phyloP scores from a whole-genome alignment of 2,329 filamentous ascomycete species.

The Massarina eburnea region DNA sequence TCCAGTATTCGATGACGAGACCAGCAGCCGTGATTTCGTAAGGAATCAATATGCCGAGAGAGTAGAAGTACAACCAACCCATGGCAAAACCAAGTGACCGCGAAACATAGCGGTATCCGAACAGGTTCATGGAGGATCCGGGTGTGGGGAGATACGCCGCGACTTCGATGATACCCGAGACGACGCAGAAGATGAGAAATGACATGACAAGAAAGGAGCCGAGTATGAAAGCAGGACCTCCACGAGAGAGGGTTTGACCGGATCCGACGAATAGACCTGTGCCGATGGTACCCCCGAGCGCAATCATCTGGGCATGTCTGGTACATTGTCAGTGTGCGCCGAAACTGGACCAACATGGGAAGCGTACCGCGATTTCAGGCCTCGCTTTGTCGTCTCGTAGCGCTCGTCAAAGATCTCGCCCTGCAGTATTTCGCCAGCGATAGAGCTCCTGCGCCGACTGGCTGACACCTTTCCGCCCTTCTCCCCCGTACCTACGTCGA shows the following conservation, averaged over 20 bases:
- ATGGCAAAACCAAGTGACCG: conserved; percentile 62
- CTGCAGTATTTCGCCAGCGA: conserved; percentile 23
- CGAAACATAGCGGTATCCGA: conserved; percentile 50
- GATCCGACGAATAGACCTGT: conserved; percentile 63
- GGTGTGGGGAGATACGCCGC: conserved; percentile 62
- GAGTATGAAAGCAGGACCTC: conserved; percentile 30
- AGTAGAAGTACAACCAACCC: conserved; percentile 35
- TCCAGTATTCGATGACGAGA: conserved; percentile 43
- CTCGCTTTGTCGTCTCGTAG: conserved; percentile 42
- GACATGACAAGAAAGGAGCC: conserved; percentile 36
- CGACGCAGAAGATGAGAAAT: conserved; percentile 29
- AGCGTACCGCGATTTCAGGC: conserved; percentile 41
- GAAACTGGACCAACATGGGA: conserved; percentile 10
- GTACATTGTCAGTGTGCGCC: conserved; percentile 44
- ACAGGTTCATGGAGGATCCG: conserved; percentile 55
- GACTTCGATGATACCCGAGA: conserved; percentile 45
- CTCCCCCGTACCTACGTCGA: conserved; percentile 3
- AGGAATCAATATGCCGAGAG: conserved; percentile 33
- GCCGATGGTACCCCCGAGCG: conserved; percentile 62
- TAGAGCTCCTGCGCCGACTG: conserved; percentile 22
- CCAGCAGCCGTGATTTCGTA: conserved; percentile 41
- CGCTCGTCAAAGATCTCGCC: conserved; percentile 37
- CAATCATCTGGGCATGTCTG: conserved; percentile 61
- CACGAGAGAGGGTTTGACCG: conserved; percentile 51
- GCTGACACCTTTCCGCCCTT: conserved; percentile 10